phyloP scores from a whole-genome alignment of 805 yeast species.

The Candida suzukii region DNA sequence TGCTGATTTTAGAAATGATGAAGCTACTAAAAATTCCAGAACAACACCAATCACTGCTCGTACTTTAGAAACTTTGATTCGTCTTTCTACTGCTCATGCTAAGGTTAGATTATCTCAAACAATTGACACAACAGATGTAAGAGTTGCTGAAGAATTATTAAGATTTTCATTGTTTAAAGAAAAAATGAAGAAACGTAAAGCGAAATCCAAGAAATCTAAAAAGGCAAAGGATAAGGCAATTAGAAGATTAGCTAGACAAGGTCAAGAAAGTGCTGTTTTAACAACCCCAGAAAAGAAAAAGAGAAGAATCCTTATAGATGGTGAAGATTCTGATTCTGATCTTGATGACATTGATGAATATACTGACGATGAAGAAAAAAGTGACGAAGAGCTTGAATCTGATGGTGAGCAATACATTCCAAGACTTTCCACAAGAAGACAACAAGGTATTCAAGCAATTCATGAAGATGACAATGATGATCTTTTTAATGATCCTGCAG shows the following conservation, averaged over 20 bases:
- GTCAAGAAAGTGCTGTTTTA: background rate
- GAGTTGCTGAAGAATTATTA: slow-evolving; percentile 76
- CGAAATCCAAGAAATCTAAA: slow-evolving; percentile 19
- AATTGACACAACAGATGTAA: slow-evolving; percentile 72
- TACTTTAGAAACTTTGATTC: slow-evolving; percentile 91
- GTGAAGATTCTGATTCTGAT: slow-evolving; percentile 1
- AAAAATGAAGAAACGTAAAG: slow-evolving; percentile 24
- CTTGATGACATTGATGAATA: slow-evolving; percentile 19
- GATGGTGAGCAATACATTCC: slow-evolving; percentile 7
- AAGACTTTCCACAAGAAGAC: slow-evolving; percentile 9
- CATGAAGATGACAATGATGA: slow-evolving; percentile 2
- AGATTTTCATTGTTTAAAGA: slow-evolving; percentile 85
- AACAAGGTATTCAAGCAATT: slow-evolving; percentile 8
- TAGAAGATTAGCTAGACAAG: slow-evolving; percentile 24
- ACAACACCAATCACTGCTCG: slow-evolving; percentile 98
- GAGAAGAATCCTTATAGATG: background rate
- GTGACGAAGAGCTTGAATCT: slow-evolving; percentile 13
- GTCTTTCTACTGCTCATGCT: slow-evolving; percentile 94
- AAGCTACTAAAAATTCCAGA: slow-evolving; percentile 50
- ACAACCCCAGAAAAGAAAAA: background rate
- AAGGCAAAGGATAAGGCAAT: slow-evolving; percentile 27
- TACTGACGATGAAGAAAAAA: slow-evolving; percentile 20
- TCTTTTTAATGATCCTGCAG: background rate
- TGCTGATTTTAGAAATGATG: slow-evolving; percentile 74
- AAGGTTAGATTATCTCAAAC: slow-evolving; percentile 80